Base-by-base conservation (phyloP, 306 rosid species). In the Sophora flavescens region DNA sequence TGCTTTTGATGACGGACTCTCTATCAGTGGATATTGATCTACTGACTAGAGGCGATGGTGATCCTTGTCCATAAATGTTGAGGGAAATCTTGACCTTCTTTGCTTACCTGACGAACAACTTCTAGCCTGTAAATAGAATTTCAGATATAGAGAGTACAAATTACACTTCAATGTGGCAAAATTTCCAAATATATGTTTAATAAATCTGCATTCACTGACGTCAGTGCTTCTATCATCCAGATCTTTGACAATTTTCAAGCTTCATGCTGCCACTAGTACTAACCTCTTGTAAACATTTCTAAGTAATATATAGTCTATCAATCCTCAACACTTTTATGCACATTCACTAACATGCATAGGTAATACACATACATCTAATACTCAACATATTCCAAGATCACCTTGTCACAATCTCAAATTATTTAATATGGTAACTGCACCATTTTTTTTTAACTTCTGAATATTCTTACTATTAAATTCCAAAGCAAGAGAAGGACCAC, bases 101-200 rank as follows among this genome's bases (percentile, higher is more conserved):
- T 91, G 99, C 88, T 96, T 92, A 51, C 98, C 99, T 0, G 98
- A 92, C 69, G 99, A 96, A 77, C 96, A 92, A 74, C 98, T 96
- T 88, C 97, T 89, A 38, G 90, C 85, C 99, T 96, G 89, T 75
- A 69, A 81, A 64, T 59, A 59, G n/a, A 57, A 65, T 9, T 74
- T 65, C 54, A 62, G 6, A 74, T 63, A 70, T 22, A 61, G 77
- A 68, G 32, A 66, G 14, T 28, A n/a, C 39, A 62, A 39, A 57
- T 32, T 6, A 62, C 28, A n/a, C 57, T 69, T 71, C 22, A 45
- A 10, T 48, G 11, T 65, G 39, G 18, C 52, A n/a, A n/a, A 42
- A 67, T 13, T 47, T 74, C 32, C 48, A 65, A 30, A 65, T 67
- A 30, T 15, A 44, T 10, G n/a, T 70, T 53, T 36, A 52, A 30